A percentile compares a stretch with the other conserved stretches of the same genome.
Evolutionary conservation across 2,329 filamentous ascomycete species (phyloP).

Genomic region (Talaromyces sp.): DNA sequence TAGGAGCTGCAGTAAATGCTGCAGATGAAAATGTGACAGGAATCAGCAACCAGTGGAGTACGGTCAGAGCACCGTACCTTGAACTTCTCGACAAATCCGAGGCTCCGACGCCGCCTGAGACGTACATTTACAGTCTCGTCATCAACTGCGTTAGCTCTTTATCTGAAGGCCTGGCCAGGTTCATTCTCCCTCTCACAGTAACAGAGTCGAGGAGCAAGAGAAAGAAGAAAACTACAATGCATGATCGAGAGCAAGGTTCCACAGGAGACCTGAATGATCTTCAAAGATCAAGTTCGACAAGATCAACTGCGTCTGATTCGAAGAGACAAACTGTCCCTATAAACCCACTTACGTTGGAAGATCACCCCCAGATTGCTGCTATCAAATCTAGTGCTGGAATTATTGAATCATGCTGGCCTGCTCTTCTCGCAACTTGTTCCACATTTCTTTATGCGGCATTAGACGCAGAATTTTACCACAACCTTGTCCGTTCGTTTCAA

Average conservation of each 20-base stretch:
- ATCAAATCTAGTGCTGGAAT: constrained; percentile 74
- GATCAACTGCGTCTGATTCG: constrained; percentile 16
- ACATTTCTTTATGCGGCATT: constrained; percentile 89
- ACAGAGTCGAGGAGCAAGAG: constrained; percentile 59
- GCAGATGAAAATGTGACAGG: constrained; percentile 63
- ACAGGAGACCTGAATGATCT: constrained; percentile 21
- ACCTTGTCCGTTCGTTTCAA: constrained; percentile 85
- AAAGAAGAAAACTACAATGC: constrained; percentile 29
- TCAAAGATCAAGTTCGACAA: constrained; percentile 25
- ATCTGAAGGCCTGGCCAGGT: constrained; percentile 88
- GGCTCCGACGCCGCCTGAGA: constrained; percentile 75
- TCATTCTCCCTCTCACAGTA: constrained; percentile 84
- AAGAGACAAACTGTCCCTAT: constrained; percentile 49
- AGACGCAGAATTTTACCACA: constrained; percentile 90
- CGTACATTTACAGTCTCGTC: constrained; percentile 86
- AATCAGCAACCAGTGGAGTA: constrained; percentile 88
- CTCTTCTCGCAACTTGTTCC: constrained; percentile 87
- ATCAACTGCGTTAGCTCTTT: constrained; percentile 83
- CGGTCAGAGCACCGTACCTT: constrained; percentile 77
- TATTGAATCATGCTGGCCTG: constrained; percentile 91
- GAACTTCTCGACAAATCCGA: constrained; percentile 93
- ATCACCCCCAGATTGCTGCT: constrained; percentile 64
- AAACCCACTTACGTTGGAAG: constrained; percentile 72
- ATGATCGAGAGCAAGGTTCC: constrained; percentile 32
- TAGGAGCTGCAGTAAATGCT: constrained; percentile 63